Conservation (phyloP, 1,284 basidiomycete genomes). For the Irpex sp. region DNA sequence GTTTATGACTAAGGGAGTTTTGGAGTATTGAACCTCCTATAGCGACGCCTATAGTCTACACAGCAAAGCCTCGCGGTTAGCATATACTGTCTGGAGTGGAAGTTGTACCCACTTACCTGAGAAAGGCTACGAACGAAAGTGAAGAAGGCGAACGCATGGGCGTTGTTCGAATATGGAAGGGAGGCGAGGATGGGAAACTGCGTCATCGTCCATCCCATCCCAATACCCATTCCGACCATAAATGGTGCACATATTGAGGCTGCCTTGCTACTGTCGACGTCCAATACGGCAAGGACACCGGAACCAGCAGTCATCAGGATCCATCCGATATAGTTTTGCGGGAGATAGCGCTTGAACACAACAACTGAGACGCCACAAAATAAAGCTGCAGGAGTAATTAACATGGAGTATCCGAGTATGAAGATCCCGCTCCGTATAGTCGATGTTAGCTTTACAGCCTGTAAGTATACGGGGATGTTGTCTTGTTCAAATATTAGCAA, state of each 20-base stretch:
- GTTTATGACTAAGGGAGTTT: too few relatives aligned
- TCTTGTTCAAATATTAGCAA: too few relatives aligned
- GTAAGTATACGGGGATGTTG: not conserved
- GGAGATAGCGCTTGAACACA: conserved; percentile 12
- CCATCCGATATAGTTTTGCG: conserved; percentile 15
- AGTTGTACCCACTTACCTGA: not conserved
- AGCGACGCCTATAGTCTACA: too few relatives aligned
- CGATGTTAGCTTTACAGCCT: conserved; percentile 1
- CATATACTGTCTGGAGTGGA: too few relatives aligned
- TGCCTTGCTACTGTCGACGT: conserved; percentile 7
- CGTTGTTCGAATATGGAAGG: not conserved
- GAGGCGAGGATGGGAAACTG: conserved; percentile 16
- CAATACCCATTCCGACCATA: conserved; percentile 4
- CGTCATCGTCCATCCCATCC: conserved; percentile 13
- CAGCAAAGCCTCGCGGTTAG: too few relatives aligned
- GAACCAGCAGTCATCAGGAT: conserved; percentile 12
- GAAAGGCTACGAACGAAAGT: conserved; percentile 9
- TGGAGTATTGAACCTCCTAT: too few relatives aligned
- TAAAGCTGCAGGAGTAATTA: conserved; percentile 5
- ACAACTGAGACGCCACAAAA: conserved; percentile 13
- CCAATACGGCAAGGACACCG: conserved; percentile 12
- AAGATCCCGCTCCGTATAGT: conserved; percentile 5
- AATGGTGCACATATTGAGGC: conserved; percentile 12
- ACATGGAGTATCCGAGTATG: conserved; percentile 1
- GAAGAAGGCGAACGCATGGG: conserved; percentile 12